phyloP scores from a whole-genome alignment of 768 basidiomycete species.

The Trametes maxima region DNA sequence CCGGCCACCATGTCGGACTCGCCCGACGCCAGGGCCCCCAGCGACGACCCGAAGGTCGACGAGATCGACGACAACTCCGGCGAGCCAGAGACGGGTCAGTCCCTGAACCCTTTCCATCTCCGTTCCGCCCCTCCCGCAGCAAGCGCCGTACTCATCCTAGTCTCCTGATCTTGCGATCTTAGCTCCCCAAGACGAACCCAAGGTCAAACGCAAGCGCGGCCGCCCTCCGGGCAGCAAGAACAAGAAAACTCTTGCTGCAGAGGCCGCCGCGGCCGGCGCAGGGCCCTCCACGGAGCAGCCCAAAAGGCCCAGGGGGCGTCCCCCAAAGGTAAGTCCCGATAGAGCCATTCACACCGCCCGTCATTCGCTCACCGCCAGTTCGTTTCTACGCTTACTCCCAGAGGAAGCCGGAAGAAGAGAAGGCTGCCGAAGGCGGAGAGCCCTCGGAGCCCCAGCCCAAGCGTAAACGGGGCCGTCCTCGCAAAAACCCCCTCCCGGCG shows the following conservation, averaged over 20 bases:
- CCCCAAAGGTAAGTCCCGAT: constrained; percentile 48
- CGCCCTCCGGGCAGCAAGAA: constrained; percentile 90
- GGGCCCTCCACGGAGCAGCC: constrained; percentile 28
- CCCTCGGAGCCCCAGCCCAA: constrained; percentile 29
- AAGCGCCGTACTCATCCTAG: constrained; percentile 28
- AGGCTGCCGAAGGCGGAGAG: constrained; percentile 30
- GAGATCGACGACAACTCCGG: constrained; percentile 55
- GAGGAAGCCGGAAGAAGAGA: constrained; percentile 45
- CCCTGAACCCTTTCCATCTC: constrained; percentile 28
- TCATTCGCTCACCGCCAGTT: constrained; percentile 16
- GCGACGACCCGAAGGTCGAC: constrained; percentile 56
- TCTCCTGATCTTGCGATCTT: constrained; percentile 33
- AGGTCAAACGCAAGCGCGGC: constrained; percentile 79
- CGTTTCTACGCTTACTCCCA: constrained; percentile 25
- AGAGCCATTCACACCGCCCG: constrained; percentile 5
- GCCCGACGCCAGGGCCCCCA: constrained; percentile 54
- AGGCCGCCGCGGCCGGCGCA: constrained; percentile 33
- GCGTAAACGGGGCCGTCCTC: constrained; percentile 68
- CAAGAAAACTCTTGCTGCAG: constrained; percentile 49
- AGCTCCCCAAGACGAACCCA: constrained; percentile 31
- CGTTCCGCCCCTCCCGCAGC: constrained; percentile 23
- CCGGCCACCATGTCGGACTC: constrained; percentile 60
- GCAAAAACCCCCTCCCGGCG: constrained; percentile 47
- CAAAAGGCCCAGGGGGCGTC: constrained; percentile 53
- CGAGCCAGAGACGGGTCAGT: constrained; percentile 37